A percentile compares a stretch with the other conserved stretches of the same genome.
Conservation (phyloP, 768 basidiomycete species). For the Boletus subcaerulescens region DNA sequence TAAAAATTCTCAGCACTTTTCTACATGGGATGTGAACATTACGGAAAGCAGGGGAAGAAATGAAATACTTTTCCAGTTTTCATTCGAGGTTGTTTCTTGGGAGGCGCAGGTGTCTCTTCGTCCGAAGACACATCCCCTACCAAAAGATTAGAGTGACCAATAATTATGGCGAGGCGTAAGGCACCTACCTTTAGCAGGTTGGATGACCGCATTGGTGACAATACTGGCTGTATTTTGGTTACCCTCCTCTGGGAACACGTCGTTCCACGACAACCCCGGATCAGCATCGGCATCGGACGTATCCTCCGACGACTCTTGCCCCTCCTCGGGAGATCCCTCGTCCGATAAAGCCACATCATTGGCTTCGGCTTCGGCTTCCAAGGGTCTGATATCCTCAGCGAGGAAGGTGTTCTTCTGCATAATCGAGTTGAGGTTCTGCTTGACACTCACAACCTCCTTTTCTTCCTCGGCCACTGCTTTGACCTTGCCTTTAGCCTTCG, state of each 20-base stretch:
- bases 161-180: slow-evolving; percentile 1
- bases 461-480: slow-evolving; percentile 31
- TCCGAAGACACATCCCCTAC: slow-evolving; percentile 32
- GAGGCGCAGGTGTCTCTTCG: slow-evolving; percentile 31
- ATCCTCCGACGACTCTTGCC: slow-evolving; percentile 36
- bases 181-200: slow-evolving; percentile 18
- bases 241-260: slow-evolving; percentile 68
- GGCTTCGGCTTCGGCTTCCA: slow-evolving; percentile 50
- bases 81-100: slow-evolving; percentile 74
- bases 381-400: slow-evolving; percentile 72
- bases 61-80: slow-evolving; percentile 82
- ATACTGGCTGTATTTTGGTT: slow-evolving; percentile 21
- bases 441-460: slow-evolving; percentile 57
- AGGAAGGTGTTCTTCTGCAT: slow-evolving; percentile 87
- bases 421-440: slow-evolving; percentile 83
- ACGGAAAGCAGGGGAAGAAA: not conserved
- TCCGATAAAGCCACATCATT: slow-evolving; percentile 31
- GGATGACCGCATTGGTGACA: slow-evolving; percentile 4
- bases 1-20: slow-evolving; percentile 91
- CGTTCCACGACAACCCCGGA: slow-evolving; percentile 76
- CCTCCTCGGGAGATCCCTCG: slow-evolving; percentile 41
- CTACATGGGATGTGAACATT: slow-evolving; percentile 37
- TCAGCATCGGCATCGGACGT: slow-evolving; percentile 33
- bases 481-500: slow-evolving; percentile 53
- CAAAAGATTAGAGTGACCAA: slow-evolving; percentile 9